These are phyloP conservation scores for Cryomyces antarcticus DNA, from an alignment of 495 filamentous ascomycete genomes.

Conservation along the genomic window DNA sequence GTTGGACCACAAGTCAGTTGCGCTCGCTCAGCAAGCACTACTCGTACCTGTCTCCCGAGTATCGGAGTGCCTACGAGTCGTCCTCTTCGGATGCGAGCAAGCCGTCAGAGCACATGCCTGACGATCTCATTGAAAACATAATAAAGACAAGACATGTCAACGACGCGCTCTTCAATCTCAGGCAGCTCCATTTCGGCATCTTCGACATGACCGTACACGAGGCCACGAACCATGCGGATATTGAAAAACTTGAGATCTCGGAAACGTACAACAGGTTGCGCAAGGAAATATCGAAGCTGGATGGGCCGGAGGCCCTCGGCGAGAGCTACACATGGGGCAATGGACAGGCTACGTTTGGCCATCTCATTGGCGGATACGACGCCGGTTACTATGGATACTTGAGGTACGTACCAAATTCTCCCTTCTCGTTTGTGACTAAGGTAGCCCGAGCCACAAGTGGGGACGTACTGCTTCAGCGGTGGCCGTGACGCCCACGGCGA, in stretches of 20 bases:
- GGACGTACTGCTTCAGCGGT: too few relatives aligned
- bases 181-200: slow-evolving; percentile 49
- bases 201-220: slow-evolving; percentile 33
- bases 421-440: slow-evolving; percentile 13
- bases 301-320: slow-evolving; percentile 38
- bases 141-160: slow-evolving; percentile 52
- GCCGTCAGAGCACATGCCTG: slow-evolving; percentile 34
- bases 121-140: slow-evolving; percentile 38
- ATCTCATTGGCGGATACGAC: slow-evolving; percentile 55
- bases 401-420: slow-evolving; percentile 18
- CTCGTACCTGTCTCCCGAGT: slow-evolving; percentile 38
- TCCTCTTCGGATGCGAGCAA: slow-evolving; percentile 18
- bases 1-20: slow-evolving; percentile 49
- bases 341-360: slow-evolving; percentile 49
- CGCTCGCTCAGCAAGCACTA: slow-evolving; percentile 46
- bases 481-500: too few relatives aligned
- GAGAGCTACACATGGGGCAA: slow-evolving; percentile 40
- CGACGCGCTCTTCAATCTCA: slow-evolving; percentile 44
- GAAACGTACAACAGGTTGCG: slow-evolving; percentile 20
- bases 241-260: slow-evolving; percentile 17
- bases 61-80: slow-evolving; percentile 34
- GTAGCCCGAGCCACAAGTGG: too few relatives aligned
- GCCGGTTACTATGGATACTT: slow-evolving; percentile 58
- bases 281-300: slow-evolving; percentile 38
- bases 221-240: slow-evolving; percentile 15